Percentiles rank a stretch among this genome's conserved stretches.
phyloP scores from a whole-genome alignment of 164 flowering plant genomes.

The Brasenia schreberi region DNA sequence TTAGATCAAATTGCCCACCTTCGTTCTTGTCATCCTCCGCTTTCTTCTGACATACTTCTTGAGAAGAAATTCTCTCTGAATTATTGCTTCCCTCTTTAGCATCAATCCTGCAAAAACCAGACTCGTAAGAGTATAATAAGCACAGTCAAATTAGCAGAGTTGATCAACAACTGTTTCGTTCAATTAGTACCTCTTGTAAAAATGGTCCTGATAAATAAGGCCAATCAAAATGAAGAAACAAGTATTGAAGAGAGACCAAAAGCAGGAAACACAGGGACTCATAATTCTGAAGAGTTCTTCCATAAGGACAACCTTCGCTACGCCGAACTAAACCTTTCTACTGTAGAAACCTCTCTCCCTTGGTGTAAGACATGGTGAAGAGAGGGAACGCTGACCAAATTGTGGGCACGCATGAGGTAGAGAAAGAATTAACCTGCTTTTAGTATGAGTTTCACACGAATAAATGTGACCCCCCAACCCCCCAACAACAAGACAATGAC shows the following conservation, averaged over 20 bases:
- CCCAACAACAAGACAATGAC: neutral
- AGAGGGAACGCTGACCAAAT: neutral
- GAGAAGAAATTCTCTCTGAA: neutral
- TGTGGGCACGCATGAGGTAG: neutral
- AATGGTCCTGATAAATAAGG: neutral
- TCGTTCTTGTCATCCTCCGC: neutral
- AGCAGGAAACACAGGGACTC: neutral
- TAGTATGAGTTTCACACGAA: neutral
- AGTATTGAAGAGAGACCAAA: neutral
- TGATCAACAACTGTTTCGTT: neutral
- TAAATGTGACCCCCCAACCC: neutral
- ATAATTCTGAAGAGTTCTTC: neutral
- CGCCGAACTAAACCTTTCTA: neutral
- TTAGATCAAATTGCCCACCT: neutral
- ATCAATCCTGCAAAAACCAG: neutral
- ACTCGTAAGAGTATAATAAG: neutral
- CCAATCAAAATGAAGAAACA: neutral
- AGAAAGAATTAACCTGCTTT: neutral
- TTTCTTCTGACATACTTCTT: neutral
- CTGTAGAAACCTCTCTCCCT: neutral
- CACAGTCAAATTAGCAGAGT: neutral
- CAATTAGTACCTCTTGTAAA: neutral
- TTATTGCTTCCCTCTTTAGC: neutral
- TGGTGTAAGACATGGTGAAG: neutral
- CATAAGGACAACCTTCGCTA: neutral